phyloP scores from a whole-genome alignment of 345 rosid species.

The Iberis pinnata region DNA sequence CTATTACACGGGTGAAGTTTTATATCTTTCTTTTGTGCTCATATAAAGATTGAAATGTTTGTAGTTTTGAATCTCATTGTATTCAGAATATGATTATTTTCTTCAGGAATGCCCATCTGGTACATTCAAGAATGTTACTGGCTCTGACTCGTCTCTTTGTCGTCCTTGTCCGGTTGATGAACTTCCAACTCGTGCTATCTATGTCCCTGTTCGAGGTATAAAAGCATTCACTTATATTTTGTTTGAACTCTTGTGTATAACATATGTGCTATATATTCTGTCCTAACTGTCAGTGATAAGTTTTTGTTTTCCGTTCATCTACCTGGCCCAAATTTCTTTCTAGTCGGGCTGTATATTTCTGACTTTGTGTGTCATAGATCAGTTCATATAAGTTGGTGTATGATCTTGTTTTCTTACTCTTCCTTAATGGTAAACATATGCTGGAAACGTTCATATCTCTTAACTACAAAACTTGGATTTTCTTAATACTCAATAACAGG shows the following conservation, averaged over 20 bases:
- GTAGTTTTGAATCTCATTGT: background rate
- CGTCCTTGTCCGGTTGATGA: constrained; percentile 63
- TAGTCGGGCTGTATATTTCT: no score
- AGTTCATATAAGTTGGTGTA: constrained; percentile 8
- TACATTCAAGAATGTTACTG: constrained; percentile 79
- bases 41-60: background rate
- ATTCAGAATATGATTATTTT: constrained; percentile 13
- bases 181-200: constrained; percentile 82
- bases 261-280: background rate
- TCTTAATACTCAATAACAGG: constrained; percentile 43
- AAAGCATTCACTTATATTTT: constrained; percentile 1
- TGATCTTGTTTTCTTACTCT: constrained; percentile 6
- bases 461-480: constrained; percentile 16
- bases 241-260: constrained; percentile 12
- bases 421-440: constrained; percentile 4
- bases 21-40: constrained; percentile 13
- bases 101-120: constrained; percentile 95
- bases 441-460: constrained; percentile 1
- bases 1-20: constrained; percentile 3
- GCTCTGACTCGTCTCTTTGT: constrained; percentile 80
- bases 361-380: background rate
- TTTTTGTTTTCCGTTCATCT: constrained; percentile 13
- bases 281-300: constrained; percentile 7
- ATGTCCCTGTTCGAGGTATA: constrained; percentile 76
- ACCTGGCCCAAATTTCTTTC: constrained; percentile 5